Base-by-base conservation (phyloP, 352 stramenopile species). In the Phytophthora melonis region DNA sequence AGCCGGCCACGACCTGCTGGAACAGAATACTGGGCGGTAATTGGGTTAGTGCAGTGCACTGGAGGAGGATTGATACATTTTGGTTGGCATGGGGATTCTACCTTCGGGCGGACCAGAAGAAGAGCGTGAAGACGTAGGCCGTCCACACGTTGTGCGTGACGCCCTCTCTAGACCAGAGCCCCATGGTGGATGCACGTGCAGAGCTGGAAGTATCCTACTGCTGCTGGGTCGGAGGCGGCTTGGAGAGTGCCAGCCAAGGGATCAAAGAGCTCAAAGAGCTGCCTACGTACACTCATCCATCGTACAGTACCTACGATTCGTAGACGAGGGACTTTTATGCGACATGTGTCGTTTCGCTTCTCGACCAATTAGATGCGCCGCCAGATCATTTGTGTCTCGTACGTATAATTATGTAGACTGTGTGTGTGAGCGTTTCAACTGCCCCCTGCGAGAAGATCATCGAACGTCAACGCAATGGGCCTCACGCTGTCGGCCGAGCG, bases 1-100 rank as follows among this genome's bases (percentile, higher is more conserved):
- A 94, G 55, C 88, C 88, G 0, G 86, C 85, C 19, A 94, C 77
- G 52, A 94, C 82, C 72, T 93, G 84, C 68, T 94, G 84, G 70
- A 93, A 94, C 34, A 94, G 66, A 54, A 94, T 94, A 49, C 83
- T 91, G 55, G 23, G 23, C 3, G 27, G 19, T 16, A 61, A 19
- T 4, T 14, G 19, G 13, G 21, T n/a, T 30, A 36, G 18, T 30
- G 30, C 36, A 7, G 23, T 27, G 23, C 2, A 27, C 23, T 27
- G 23, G 23, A 53, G 34, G 3, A 61, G 45, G 1, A 34, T 54
- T 63, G 19, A 63, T 4, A 63, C 53, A 63, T 49, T 49, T 52
- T 52, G 34, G 34, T 0, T 14, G 34, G 34, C 8, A 13, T 8
- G 34, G 34, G 34, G 8, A 5, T 16, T 41, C 34, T 64, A 87